Base-by-base conservation (phyloP, 441 rosid species). In the Cnidoscolus chayamansa region DNA sequence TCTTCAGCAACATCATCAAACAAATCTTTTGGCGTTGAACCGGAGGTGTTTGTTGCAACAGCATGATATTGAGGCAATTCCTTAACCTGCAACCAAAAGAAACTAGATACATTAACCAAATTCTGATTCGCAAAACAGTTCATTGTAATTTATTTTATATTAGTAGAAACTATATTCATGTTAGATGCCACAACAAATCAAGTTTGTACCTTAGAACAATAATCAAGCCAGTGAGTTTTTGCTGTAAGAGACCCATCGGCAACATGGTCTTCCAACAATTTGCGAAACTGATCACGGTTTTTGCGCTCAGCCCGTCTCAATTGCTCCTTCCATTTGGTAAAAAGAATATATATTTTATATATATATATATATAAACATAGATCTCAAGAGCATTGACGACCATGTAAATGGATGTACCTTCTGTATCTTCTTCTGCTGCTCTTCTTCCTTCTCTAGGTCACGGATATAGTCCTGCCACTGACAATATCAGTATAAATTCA, bases 21-120 rank as follows among this genome's bases (percentile, higher is more conserved):
- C 87, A 95, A 86, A 77, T 95, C 97, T 84, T 86, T 93, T 0
- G 99, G 98, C 35, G 90, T 89, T 73, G 98, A 95, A 73, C 99
- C 99, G 57, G 92, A 91, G 16, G 77, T 84, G 64, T 95, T 95
- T 67, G 91, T 83, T 68, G 93, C 99, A 86, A 93, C 90, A 79
- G 95, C 97, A 67, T 78, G 85, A 86, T 95, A 95, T 73, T 86
- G 94, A 51, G 96, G 90, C 76, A 85, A 81, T 63, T 95, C 97
- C 78, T 84, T 90, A 63, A 93, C 87, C 99, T 95, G 78, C 63
- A 75, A 65, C 62, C 63, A 73, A 62, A 72, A 76, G 57, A 40
- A 25, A 65, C 20, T 1, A 75, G 60, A 35, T n/a, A 77, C 59
- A 73, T 35, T 70, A 57, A 51, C 69, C 30, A 57, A 66, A 71